Evolutionary conservation across 140 eudicot species (phyloP).

Genomic region (Flaveria floridana): DNA sequence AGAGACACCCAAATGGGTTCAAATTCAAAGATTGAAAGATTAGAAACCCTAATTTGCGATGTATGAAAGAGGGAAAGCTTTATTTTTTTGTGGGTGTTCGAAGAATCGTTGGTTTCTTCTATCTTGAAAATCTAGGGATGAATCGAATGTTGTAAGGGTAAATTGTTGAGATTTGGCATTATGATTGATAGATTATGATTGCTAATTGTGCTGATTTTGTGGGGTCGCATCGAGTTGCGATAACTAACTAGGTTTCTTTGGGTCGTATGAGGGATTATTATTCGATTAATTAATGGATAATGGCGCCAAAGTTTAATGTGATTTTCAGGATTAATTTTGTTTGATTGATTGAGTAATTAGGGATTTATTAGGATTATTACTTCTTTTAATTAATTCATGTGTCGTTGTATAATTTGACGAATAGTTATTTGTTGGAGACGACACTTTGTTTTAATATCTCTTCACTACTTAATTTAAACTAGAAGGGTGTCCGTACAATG

Average conservation of each 20-base stretch:
- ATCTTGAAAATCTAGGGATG: slow-evolving; percentile 15
- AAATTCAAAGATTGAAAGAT: slow-evolving; percentile 5
- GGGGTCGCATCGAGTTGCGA: slow-evolving; percentile 32
- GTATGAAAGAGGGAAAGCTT: slow-evolving; percentile 31
- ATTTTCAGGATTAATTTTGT: neutral
- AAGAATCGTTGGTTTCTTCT: slow-evolving; percentile 36
- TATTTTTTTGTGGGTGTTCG: slow-evolving; percentile 4
- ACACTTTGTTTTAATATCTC: too few relatives aligned
- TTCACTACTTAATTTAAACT: too few relatives aligned
- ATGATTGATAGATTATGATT: slow-evolving; percentile 33
- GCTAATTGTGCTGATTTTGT: slow-evolving; percentile 35
- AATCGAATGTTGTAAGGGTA: slow-evolving; percentile 24
- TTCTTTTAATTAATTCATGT: too few relatives aligned
- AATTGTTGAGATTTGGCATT: slow-evolving; percentile 9
- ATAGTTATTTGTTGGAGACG: neutral
- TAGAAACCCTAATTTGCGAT: slow-evolving; percentile 37
- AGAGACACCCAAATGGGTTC: neutral
- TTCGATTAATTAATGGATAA: slow-evolving; percentile 18
- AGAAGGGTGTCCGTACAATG: too few relatives aligned
- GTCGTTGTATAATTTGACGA: neutral
- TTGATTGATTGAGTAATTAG: slow-evolving; percentile 9
- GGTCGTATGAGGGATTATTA: slow-evolving; percentile 14
- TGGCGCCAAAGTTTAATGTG: slow-evolving; percentile 36
- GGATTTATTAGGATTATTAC: neutral
- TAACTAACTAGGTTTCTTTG: slow-evolving; percentile 30